A percentile compares a stretch with the other conserved stretches of the same genome.
phyloP scores from a whole-genome alignment of 73 alveolate genomes.

The Breviolum minutum region DNA sequence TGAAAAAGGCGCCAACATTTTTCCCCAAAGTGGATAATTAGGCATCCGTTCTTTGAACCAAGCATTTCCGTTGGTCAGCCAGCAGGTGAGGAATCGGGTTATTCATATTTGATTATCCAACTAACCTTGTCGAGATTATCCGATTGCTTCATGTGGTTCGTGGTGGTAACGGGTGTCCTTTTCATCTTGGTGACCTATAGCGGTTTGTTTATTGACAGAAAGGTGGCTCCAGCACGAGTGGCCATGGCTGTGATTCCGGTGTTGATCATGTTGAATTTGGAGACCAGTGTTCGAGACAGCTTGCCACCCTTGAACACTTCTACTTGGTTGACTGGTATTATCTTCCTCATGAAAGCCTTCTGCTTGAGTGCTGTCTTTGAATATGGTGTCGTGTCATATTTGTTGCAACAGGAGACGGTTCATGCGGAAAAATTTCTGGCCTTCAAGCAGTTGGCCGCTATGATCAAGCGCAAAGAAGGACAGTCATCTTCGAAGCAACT shows the following conservation, averaged over 20 bases:
- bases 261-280: background rate
- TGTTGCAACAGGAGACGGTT: background rate
- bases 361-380: background rate
- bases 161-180: background rate
- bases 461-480: background rate
- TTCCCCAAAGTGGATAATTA: too few relatives aligned
- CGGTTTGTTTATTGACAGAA: background rate
- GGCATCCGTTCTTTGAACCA: too few relatives aligned
- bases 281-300: background rate
- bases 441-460: background rate
- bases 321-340: background rate
- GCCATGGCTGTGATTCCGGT: slow-evolving; percentile 14
- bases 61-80: too few relatives aligned
- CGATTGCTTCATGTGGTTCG: background rate
- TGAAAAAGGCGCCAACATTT: too few relatives aligned
- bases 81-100: too few relatives aligned
- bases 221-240: background rate
- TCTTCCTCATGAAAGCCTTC: background rate
- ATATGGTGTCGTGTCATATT: background rate
- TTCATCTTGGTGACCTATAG: background rate
- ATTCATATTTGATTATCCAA: too few relatives aligned
- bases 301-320: background rate
- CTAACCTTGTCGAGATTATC: background rate
- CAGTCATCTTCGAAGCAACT: too few relatives aligned
- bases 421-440: background rate